phyloP scores from a whole-genome alignment of 495 filamentous ascomycete species.

The Penicillium ochrochloron region DNA sequence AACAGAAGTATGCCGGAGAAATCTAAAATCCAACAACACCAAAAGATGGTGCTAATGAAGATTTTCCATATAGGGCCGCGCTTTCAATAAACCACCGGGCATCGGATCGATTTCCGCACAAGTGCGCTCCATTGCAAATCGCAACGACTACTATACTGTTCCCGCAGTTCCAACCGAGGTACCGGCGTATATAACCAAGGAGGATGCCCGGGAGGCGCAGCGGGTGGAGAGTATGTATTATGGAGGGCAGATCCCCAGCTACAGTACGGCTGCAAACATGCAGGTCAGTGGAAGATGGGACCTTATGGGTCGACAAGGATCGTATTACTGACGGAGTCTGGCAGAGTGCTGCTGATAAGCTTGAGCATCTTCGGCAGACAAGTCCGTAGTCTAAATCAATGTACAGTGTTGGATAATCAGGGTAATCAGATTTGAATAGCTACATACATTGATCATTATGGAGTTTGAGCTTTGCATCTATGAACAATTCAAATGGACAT shows the following conservation, averaged over 20 bases:
- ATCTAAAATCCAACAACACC: too few species aligned
- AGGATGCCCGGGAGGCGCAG: constrained; percentile 42
- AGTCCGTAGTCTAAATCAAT: constrained; percentile 12
- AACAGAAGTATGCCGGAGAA: constrained; percentile 28
- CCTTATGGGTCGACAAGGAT: not conserved
- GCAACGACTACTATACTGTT: constrained; percentile 38
- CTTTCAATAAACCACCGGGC: constrained; percentile 41
- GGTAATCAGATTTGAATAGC: not conserved
- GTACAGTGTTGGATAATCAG: not conserved
- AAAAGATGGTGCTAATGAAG: not conserved
- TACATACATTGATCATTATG: too few species aligned
- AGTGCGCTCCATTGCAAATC: constrained; percentile 42
- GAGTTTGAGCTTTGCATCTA: not conserved
- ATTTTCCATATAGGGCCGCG: constrained; percentile 32
- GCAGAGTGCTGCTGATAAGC: constrained; percentile 43
- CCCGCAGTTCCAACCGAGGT: constrained; percentile 28
- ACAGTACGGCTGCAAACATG: constrained; percentile 39
- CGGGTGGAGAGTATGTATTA: constrained; percentile 37
- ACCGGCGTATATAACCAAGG: constrained; percentile 40
- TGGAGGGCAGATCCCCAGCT: constrained; percentile 37
- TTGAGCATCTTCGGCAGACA: constrained; percentile 28
- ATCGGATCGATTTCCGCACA: constrained; percentile 39
- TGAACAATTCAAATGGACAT: not conserved
- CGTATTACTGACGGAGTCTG: constrained; percentile 2
- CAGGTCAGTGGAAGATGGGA: constrained; percentile 33